Conservation (phyloP, 495 filamentous ascomycete genomes). For the Zalerion maritima region DNA sequence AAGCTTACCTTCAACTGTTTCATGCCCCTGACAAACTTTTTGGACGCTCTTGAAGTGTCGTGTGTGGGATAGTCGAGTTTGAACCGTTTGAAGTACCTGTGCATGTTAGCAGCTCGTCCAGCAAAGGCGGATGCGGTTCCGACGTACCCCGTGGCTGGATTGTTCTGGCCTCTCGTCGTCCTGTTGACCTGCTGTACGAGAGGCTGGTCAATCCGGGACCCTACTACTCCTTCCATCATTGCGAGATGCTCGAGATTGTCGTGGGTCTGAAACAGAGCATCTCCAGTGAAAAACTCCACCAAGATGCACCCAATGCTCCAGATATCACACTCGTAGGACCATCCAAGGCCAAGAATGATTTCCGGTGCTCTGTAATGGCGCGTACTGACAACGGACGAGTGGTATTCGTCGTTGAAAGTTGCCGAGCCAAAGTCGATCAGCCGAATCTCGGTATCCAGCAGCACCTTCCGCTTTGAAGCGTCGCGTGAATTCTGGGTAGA, state of each 20-base stretch:
- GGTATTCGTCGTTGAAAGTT: slow-evolving; percentile 96
- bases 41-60: slow-evolving; percentile 78
- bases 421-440: slow-evolving; percentile 97
- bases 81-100: slow-evolving; percentile 70
- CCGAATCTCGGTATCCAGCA: slow-evolving; percentile 91
- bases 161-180: slow-evolving; percentile 48
- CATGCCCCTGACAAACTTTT: slow-evolving; percentile 92
- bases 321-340: slow-evolving; percentile 96
- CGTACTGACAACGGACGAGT: slow-evolving; percentile 92
- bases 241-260: slow-evolving; percentile 95
- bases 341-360: slow-evolving; percentile 91
- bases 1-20: slow-evolving; percentile 64
- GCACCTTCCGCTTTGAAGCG: slow-evolving; percentile 71
- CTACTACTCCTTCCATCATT: slow-evolving; percentile 97
- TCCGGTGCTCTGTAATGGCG: slow-evolving; percentile 93
- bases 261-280: slow-evolving; percentile 94
- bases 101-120: slow-evolving; percentile 11
- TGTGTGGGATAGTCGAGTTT: slow-evolving; percentile 78
- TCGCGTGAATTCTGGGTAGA: slow-evolving; percentile 60
- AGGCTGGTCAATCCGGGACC: slow-evolving; percentile 52
- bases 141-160: slow-evolving; percentile 70
- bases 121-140: neutral
- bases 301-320: slow-evolving; percentile 99
- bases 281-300: slow-evolving; percentile 97
- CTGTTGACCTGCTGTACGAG: slow-evolving; percentile 64